A percentile compares a stretch with the other conserved stretches of the same genome.
Evolutionary conservation across 2,329 filamentous ascomycete species (phyloP).

Genomic region (Trichoderma arundinaceum): DNA sequence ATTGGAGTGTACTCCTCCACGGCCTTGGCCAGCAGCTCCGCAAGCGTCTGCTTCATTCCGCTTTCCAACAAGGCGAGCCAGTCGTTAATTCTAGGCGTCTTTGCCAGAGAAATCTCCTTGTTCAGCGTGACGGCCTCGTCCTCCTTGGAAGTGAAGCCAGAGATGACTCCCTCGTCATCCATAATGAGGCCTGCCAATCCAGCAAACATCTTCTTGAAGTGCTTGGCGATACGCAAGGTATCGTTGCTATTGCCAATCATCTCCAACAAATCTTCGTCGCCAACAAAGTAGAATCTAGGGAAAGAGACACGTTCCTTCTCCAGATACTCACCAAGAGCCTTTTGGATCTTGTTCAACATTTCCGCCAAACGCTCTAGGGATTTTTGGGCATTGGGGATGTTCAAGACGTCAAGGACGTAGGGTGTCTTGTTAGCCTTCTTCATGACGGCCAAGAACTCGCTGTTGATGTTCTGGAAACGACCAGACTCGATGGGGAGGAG

Average conservation of each 20-base stretch:
- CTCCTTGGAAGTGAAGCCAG: conserved; percentile 93
- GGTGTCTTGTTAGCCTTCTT: conserved; percentile 98
- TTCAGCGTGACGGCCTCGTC: conserved; percentile 86
- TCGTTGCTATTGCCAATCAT: conserved; percentile 99
- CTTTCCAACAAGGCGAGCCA: conserved; percentile 93
- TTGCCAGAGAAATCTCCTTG: conserved; percentile 88
- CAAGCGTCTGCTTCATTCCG: conserved; percentile 93
- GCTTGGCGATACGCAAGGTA: conserved; percentile 92
- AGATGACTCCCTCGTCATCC: conserved; percentile 88
- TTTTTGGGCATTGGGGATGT: conserved; percentile 94
- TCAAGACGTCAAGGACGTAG: conserved; percentile 92
- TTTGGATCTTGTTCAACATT: conserved; percentile 97
- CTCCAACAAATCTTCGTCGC: conserved; percentile 95
- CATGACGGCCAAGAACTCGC: conserved; percentile 98
- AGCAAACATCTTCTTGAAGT: conserved; percentile 99
- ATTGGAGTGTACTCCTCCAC: conserved; percentile 81
- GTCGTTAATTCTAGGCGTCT: conserved; percentile 97
- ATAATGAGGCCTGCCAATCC: conserved; percentile 89
- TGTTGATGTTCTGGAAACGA: conserved; percentile 98
- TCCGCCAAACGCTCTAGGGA: conserved; percentile 96
- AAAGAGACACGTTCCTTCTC: conserved; percentile 98
- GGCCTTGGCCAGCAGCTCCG: conserved; percentile 87
- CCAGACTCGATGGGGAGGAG: conserved; percentile 94
- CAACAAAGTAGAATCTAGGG: conserved; percentile 98
- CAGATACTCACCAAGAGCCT: conserved; percentile 96